A percentile compares a stretch with the other conserved stretches of the same genome.
These are phyloP conservation scores for Colletotrichum sp. DNA, from an alignment of 2,329 filamentous ascomycete genomes.

Conservation along the genomic window DNA sequence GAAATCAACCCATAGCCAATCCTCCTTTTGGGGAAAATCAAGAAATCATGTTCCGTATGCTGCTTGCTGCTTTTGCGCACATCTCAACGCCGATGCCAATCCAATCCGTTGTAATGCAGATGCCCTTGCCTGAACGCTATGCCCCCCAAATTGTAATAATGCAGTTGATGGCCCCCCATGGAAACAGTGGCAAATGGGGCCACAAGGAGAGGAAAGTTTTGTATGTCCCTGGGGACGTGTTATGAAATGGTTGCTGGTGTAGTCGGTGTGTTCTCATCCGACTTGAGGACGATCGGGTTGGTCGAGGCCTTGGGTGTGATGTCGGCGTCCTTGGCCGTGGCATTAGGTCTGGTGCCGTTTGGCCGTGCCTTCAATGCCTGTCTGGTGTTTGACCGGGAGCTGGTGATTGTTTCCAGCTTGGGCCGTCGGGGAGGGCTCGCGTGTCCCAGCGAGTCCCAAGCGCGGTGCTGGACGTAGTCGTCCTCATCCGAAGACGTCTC, in stretches of 20 bases:
- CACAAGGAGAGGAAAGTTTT: neutral
- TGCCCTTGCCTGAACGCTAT: slow-evolving; percentile 17
- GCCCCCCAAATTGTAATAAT: slow-evolving; percentile 6
- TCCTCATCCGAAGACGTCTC: slow-evolving; percentile 35
- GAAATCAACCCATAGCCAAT: neutral
- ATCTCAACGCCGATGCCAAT: slow-evolving; percentile 8
- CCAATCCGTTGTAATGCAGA: slow-evolving; percentile 6
- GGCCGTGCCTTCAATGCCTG: slow-evolving; percentile 29
- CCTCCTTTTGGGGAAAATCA: neutral
- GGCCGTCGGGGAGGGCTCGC: slow-evolving; percentile 43
- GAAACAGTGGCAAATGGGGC: neutral
- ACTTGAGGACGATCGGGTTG: slow-evolving; percentile 4
- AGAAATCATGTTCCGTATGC: slow-evolving; percentile 5
- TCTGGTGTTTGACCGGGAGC: slow-evolving; percentile 39
- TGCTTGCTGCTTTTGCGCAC: slow-evolving; percentile 10
- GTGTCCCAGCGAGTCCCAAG: slow-evolving; percentile 27
- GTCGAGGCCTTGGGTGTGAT: slow-evolving; percentile 17
- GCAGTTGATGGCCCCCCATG: neutral
- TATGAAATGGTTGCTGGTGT: neutral
- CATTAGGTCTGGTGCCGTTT: slow-evolving; percentile 12
- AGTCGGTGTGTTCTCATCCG: slow-evolving; percentile 7
- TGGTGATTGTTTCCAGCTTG: slow-evolving; percentile 51
- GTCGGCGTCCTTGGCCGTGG: neutral
- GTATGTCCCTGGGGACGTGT: neutral
- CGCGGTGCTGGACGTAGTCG: slow-evolving; percentile 21